phyloP scores from a whole-genome alignment of 768 basidiomycete genomes.

The Solioccasus polychromus region DNA sequence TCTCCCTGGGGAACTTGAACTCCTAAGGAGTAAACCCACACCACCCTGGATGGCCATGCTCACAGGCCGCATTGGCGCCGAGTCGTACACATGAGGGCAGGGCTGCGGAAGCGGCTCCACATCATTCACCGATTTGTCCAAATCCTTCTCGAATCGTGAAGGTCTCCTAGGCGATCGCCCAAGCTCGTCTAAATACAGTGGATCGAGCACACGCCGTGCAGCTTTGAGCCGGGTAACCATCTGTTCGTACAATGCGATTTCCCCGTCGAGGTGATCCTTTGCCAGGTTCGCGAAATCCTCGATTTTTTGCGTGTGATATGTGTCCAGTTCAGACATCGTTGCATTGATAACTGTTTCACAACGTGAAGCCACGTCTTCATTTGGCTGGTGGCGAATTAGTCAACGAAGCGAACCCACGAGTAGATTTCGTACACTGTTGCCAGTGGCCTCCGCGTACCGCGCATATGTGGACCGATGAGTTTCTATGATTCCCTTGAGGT shows the following conservation, averaged over 20 bases:
- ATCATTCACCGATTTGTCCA: conserved; percentile 51
- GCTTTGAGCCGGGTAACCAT: conserved; percentile 55
- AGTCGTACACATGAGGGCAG: conserved; percentile 76
- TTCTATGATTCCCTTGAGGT: conserved; percentile 59
- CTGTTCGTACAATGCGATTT: conserved; percentile 75
- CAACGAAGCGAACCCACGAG: neutral
- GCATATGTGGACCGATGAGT: conserved; percentile 70
- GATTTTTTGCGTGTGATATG: conserved; percentile 68
- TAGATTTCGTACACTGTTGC: conserved; percentile 24
- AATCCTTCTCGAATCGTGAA: conserved; percentile 74
- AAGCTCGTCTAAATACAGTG: conserved; percentile 47
- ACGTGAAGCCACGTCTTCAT: conserved; percentile 65
- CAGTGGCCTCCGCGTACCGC: conserved; percentile 56
- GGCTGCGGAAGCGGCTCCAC: conserved; percentile 59
- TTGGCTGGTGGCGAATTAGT: conserved; percentile 37
- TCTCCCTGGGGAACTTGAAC: conserved; percentile 31
- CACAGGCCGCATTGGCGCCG: conserved; percentile 70
- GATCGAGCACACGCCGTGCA: conserved; percentile 55
- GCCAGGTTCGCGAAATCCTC: conserved; percentile 63
- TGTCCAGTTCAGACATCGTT: conserved; percentile 86
- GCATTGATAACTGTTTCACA: conserved; percentile 88
- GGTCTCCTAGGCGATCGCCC: conserved; percentile 52
- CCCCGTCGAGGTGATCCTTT: conserved; percentile 72
- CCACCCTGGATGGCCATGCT: conserved; percentile 73
- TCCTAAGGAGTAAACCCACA: conserved; percentile 59